These are phyloP conservation scores for Climacium dendroides DNA, from an alignment of 225 moss, liverwort and hornwort genomes.

Conservation along the genomic window DNA sequence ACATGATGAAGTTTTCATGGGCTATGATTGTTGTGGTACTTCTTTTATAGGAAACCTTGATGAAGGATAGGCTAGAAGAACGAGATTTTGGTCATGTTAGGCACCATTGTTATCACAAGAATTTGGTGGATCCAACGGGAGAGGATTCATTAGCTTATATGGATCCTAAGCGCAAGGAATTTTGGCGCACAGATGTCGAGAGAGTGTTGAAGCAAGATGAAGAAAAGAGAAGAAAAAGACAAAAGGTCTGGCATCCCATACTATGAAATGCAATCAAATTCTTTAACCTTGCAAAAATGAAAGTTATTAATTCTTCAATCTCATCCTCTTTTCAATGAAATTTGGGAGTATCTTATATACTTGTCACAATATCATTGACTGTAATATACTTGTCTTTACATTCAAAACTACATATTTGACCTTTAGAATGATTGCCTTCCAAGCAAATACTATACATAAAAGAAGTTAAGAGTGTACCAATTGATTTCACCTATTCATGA, in stretches of 20 bases:
- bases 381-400: background rate
- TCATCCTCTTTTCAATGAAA: background rate
- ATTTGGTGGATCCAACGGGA: background rate
- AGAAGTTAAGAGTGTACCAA: background rate
- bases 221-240: background rate
- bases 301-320: background rate
- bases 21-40: background rate
- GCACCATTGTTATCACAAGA: constrained; percentile 3
- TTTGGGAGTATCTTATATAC: accelerated
- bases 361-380: accelerated
- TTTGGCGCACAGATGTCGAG: constrained; percentile 4
- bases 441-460: background rate
- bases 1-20: background rate
- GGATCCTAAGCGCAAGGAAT: constrained; percentile 10
- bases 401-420: background rate
- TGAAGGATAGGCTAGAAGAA: constrained; percentile 1
- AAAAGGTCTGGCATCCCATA: background rate
- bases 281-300: background rate
- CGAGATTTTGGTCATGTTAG: background rate
- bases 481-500: background rate
- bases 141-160: background rate
- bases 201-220: background rate
- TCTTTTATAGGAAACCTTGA: background rate
- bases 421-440: background rate
- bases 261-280: background rate